These are phyloP conservation scores for Lactarius evosmus DNA, from an alignment of 768 basidiomycete genomes.

Conservation along the genomic window DNA sequence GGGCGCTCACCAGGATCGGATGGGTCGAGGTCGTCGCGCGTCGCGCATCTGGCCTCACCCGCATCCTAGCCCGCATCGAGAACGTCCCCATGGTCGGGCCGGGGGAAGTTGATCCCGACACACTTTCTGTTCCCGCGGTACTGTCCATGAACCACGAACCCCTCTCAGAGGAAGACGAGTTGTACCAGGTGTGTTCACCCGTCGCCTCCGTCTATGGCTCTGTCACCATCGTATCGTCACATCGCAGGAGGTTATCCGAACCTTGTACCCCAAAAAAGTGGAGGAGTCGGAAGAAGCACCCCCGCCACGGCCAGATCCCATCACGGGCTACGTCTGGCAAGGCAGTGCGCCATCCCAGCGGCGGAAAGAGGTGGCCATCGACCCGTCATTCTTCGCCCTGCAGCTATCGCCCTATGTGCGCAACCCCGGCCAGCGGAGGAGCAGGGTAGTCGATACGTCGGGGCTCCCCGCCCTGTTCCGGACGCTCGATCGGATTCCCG, in stretches of 20 bases:
- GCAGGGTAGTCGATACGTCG: constrained; percentile 51
- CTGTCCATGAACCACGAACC: constrained; percentile 63
- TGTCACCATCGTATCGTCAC: constrained; percentile 7
- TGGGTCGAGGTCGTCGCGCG: constrained; percentile 88
- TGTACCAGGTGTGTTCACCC: constrained; percentile 28
- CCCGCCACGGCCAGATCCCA: constrained; percentile 58
- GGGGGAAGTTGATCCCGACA: constrained; percentile 81
- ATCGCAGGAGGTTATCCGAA: constrained; percentile 22
- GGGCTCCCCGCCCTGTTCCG: constrained; percentile 57
- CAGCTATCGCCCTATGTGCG: constrained; percentile 79
- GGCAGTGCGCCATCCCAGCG: constrained; percentile 83
- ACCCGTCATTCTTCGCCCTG: constrained; percentile 81
- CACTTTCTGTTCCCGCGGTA: constrained; percentile 66
- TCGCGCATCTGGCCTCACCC: constrained; percentile 85
- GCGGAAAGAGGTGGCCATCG: constrained; percentile 79
- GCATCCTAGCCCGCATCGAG: constrained; percentile 80
- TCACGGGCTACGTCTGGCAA: constrained; percentile 88
- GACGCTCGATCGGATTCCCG: constrained; percentile 78
- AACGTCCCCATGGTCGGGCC: constrained; percentile 84
- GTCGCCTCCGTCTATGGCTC: background rate
- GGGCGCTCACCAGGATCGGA: constrained; percentile 64
- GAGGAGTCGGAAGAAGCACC: constrained; percentile 26
- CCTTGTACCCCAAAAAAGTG: constrained; percentile 17
- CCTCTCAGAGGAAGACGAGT: constrained; percentile 20
- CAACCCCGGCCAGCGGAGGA: constrained; percentile 45